phyloP scores from a whole-genome alignment of 2,329 filamentous ascomycete genomes.

The Aspergillus sp. region DNA sequence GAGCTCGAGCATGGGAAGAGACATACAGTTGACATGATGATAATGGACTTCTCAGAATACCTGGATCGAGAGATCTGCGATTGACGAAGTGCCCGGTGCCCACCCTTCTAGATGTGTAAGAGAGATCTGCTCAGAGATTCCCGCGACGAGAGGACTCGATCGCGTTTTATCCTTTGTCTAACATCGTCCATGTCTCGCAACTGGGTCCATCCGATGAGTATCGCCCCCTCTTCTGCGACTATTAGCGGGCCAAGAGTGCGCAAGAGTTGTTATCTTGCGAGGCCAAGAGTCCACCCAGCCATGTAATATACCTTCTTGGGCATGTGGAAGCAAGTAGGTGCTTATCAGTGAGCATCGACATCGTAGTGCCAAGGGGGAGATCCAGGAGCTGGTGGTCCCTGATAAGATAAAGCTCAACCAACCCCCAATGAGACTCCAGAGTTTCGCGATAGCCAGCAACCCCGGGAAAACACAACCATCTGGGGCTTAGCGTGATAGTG shows the following conservation, averaged over 20 bases:
- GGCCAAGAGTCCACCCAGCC: conserved; percentile 12
- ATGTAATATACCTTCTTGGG: not conserved
- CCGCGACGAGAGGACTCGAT: not conserved
- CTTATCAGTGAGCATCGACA: conserved; percentile 8
- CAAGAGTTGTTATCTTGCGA: conserved; percentile 15
- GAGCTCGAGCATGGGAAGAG: not conserved
- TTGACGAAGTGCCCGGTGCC: too few species aligned
- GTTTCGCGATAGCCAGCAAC: not conserved
- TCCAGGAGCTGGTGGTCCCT: not conserved
- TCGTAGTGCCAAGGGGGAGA: conserved; percentile 12
- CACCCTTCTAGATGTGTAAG: not conserved
- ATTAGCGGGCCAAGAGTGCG: conserved; percentile 17
- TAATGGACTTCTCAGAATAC: not conserved
- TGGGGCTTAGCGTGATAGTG: conserved; percentile 17
- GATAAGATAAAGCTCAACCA: conserved; percentile 17
- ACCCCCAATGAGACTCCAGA: conserved; percentile 13
- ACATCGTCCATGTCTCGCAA: not conserved
- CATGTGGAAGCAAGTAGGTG: not conserved
- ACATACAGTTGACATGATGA: conserved; percentile 15
- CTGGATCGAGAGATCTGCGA: not conserved
- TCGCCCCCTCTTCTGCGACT: conserved; percentile 12
- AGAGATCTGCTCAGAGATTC: not conserved
- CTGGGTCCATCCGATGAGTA: conserved; percentile 1
- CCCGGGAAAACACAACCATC: conserved; percentile 18
- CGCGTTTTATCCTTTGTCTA: conserved; percentile 10